Base-by-base conservation (phyloP, 768 basidiomycete genomes). In the Boletus coccyginus region DNA sequence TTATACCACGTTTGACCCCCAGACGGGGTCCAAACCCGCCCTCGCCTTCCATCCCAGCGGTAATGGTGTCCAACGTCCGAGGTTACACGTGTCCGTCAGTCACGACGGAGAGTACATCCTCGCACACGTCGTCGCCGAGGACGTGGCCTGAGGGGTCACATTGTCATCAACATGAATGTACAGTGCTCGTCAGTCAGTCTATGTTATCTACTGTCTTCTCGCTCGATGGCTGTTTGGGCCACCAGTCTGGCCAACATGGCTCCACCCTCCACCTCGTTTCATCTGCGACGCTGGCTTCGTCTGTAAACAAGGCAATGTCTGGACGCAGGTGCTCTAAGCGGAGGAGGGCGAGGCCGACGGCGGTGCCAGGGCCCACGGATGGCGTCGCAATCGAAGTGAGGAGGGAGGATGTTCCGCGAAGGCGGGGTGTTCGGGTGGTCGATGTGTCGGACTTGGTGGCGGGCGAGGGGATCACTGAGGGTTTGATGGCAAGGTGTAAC, bases 21-120 rank as follows among this genome's bases (percentile, higher is more conserved):
- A 73, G 41, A 57, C 65, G 32, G 60, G 55, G 14, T 69, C 81
- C 50, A 73, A 75, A 46, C 88, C 84, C 43, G 61, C 67, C 10
- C 77, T 85, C 13, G 50, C 65, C 29, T 67, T 66, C 46, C 62
- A 57, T 45, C 62, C 66, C 17, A 31, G 16, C 41, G 12, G 7
- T 2, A 16, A 21, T 21, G 21, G 19, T 6, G 16, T 7, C 27
- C 54, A 31, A 19, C 49, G 13, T 7, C 61, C 54, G n/a, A 58
- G 17, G 27, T 69, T 90, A 17, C 86, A 92, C 63, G 79, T 84
- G 27, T 91, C 88, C 43, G 81, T 90, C 42, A 91, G 88, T 62
- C 92, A 94, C 60, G 92, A 94, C 62, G 88, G 87, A 12, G 87
- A 89, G 41, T 88, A 91, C 66, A 77, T 90, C 14, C 76, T 86